Evolutionary conservation across 257 asterid species (phyloP).

Genomic region (Jasminum sambac): DNA sequence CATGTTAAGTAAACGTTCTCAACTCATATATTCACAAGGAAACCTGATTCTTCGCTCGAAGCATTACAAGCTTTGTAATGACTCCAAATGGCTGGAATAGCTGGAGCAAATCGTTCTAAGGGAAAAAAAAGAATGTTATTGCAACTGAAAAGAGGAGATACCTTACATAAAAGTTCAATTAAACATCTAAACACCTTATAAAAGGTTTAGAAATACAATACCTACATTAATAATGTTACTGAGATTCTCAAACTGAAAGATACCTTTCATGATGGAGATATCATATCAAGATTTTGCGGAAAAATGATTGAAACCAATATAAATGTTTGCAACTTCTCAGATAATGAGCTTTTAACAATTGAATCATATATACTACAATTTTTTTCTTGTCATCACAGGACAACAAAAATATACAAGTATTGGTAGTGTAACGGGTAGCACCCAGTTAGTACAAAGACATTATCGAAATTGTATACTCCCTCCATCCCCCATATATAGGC

Average conservation of each 20-base stretch:
- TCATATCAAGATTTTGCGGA: background rate
- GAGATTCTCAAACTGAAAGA: background rate
- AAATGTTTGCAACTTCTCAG: background rate
- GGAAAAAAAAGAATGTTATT: slow-evolving; percentile 13
- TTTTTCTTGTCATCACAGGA: background rate
- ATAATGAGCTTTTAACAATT: background rate
- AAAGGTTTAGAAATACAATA: background rate
- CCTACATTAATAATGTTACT: background rate
- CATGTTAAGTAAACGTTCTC: slow-evolving; percentile 16
- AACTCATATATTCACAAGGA: slow-evolving; percentile 19
- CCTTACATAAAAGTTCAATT: background rate
- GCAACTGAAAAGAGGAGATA: slow-evolving; percentile 3
- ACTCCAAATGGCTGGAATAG: slow-evolving; percentile 97
- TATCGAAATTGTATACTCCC: background rate
- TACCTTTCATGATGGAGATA: background rate
- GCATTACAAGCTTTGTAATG: slow-evolving; percentile 92
- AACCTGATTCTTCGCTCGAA: slow-evolving; percentile 98
- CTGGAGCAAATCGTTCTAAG: slow-evolving; percentile 94
- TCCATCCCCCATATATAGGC: too few species aligned
- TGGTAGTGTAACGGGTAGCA: background rate
- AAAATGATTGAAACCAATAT: background rate
- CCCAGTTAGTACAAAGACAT: background rate
- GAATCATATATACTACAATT: background rate
- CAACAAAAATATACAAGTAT: background rate
- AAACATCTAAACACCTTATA: slow-evolving; percentile 1